phyloP scores from a whole-genome alignment of 1,284 basidiomycete genomes.

The Puccinia hordei region DNA sequence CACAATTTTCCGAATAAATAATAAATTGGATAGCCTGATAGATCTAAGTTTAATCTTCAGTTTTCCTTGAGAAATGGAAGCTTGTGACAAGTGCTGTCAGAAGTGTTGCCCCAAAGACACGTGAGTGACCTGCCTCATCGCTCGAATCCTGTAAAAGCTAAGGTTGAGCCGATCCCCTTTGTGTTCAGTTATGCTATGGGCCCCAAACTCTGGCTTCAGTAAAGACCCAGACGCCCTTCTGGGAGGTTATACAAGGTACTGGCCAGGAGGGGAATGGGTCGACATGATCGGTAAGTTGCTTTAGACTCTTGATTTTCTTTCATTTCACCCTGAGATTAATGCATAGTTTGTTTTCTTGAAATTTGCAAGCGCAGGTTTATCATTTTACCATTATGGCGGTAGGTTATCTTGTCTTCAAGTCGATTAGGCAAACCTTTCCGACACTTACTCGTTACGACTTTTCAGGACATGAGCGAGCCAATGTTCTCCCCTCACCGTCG shows the following conservation, averaged over 20 bases:
- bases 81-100: conserved; percentile 23
- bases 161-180: not conserved
- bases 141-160: not conserved
- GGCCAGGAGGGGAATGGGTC: conserved; percentile 36
- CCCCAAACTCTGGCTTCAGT: conserved; percentile 40
- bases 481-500: conserved; percentile 22
- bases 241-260: conserved; percentile 44
- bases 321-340: not conserved
- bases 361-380: conserved; percentile 9
- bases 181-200: conserved; percentile 43
- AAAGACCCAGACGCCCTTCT: conserved; percentile 10
- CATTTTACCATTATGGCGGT: conserved; percentile 51
- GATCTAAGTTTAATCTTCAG: not conserved
- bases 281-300: conserved; percentile 33
- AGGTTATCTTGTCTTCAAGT: not conserved
- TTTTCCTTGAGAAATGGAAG: conserved; percentile 47
- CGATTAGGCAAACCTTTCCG: not conserved
- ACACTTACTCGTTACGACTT: not conserved
- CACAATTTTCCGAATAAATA: not conserved
- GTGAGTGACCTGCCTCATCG: conserved; percentile 23
- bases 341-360: not conserved
- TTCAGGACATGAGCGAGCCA: conserved; percentile 24
- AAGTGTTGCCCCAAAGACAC: conserved; percentile 6
- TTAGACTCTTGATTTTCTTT: too few relatives aligned
- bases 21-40: not conserved